Evolutionary conservation across 352 stramenopile species (phyloP).

Genomic region (Globisporangium polare): DNA sequence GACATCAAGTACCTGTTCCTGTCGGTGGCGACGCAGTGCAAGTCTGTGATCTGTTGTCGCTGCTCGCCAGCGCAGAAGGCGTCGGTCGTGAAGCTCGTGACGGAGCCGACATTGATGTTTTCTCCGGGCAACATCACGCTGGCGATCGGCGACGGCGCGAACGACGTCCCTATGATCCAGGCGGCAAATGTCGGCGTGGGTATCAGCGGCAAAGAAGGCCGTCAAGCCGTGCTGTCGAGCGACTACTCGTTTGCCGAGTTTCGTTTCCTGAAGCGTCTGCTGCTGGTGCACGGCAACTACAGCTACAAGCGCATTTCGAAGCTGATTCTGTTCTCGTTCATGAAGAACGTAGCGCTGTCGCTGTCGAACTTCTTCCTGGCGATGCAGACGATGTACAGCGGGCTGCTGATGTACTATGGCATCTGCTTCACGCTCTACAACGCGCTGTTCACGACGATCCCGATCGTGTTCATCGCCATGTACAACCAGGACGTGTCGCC

Average conservation of each 20-base stretch:
- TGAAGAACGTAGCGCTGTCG: conserved; percentile 87
- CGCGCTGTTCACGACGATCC: conserved; percentile 86
- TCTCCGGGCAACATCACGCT: conserved; percentile 85
- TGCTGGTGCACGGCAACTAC: conserved; percentile 87
- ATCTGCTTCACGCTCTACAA: conserved; percentile 91
- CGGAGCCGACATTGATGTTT: conserved; percentile 85
- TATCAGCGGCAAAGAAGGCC: conserved; percentile 85
- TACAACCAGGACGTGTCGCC: conserved; percentile 90
- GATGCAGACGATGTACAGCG: conserved; percentile 83
- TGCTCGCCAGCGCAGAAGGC: conserved; percentile 85
- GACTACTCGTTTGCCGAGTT: conserved; percentile 86
- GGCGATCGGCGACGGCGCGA: conserved; percentile 82
- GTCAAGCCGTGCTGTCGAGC: conserved; percentile 80
- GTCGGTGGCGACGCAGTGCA: conserved; percentile 84
- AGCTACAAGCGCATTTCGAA: conserved; percentile 90
- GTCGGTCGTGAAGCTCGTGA: conserved; percentile 83
- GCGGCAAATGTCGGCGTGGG: conserved; percentile 81
- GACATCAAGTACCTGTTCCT: conserved; percentile 90
- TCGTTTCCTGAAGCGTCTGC: conserved; percentile 71
- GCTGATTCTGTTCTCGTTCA: conserved; percentile 87
- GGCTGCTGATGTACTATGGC: conserved; percentile 86
- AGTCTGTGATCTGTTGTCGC: conserved; percentile 87
- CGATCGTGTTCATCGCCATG: conserved; percentile 88
- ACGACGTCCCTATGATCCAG: conserved; percentile 89
- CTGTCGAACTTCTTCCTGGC: conserved; percentile 85